Evolutionary conservation across 2,329 filamentous ascomycete genomes (phyloP), one percentile per base, ranked within the genome.

Genomic region (Cordyceps fumosorosea): DNA sequence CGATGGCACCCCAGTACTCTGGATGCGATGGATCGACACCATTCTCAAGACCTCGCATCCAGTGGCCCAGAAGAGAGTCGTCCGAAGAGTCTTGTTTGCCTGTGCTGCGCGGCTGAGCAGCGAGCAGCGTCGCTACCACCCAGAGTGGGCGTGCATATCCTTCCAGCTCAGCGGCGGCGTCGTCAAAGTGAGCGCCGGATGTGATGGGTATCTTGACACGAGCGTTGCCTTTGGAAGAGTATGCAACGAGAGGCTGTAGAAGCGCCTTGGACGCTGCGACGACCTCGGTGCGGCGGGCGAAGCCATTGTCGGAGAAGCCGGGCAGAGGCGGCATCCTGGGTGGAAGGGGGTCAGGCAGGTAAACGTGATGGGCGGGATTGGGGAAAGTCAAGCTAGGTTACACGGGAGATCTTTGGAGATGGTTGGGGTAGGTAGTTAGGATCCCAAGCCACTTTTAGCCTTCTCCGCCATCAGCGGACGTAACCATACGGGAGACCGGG

Each of bases 1-100:
- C 69, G 2, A 82, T 74, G 1, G 72, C 68, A 0, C 80, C 80
- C 81, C 81, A 83, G 64, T 80, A 83, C 26, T 77, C 76, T 0
- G 64, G 45, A 20, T 72, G 67, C 0, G 63, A 45, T 0, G 74
- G 75, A 22, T 78, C 70, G 0, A 71, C 72, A 5, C 76, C 76
- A 3, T 66, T 63, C 0, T 64, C 60, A n/a, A 75, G 52, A 22
- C 76, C 67, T 14, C 66, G 29, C 29, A 73, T 52, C 75, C 75
- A 77, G 59, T 68, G 67, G 18, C 68, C 60, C 4, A 66, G 26
- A 1, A 70, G 34, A 3, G 44, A 37, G 5, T 10, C n/a, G 14
- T 22, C 40, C 18, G 18, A 20, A 8, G 34, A 18, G 11, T 37
- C 24, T 1, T 48, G 4, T 16, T 32, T 22, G 18, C 20, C 34